A percentile compares a stretch with the other conserved stretches of the same genome.
Conservation (phyloP, 2,329 filamentous ascomycete species). For the Paecilomyces formosus region DNA sequence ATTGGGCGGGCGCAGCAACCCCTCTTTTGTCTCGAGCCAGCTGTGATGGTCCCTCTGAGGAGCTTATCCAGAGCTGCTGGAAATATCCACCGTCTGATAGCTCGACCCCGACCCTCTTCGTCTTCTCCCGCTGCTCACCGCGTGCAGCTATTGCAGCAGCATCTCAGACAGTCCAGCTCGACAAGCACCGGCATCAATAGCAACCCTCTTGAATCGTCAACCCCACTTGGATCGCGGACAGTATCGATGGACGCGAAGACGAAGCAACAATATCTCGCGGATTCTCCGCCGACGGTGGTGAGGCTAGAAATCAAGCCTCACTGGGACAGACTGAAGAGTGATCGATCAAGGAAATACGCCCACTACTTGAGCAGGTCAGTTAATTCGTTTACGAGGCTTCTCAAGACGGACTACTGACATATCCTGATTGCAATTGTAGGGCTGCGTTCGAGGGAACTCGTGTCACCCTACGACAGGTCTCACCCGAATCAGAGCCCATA, state of each 20-base stretch:
- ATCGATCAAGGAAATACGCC: conserved; percentile 76
- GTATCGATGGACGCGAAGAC: conserved; percentile 32
- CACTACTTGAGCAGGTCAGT: conserved; percentile 75
- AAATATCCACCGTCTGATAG: background rate
- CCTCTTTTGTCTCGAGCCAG: background rate
- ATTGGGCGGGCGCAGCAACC: background rate
- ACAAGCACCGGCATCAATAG: background rate
- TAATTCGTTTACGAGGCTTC: background rate
- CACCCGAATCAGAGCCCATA: conserved; percentile 72
- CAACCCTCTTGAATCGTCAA: conserved; percentile 1
- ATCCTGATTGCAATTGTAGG: conserved; percentile 36
- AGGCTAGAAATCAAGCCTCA: conserved; percentile 86
- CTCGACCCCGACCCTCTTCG: background rate
- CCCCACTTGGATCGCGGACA: conserved; percentile 7
- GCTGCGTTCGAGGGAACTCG: conserved; percentile 70
- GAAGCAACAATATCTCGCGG: conserved; percentile 70
- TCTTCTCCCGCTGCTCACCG: conserved; percentile 9
- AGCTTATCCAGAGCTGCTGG: background rate
- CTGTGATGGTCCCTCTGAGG: background rate
- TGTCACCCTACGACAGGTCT: conserved; percentile 73
- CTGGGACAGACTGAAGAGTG: conserved; percentile 58
- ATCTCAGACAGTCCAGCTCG: conserved; percentile 5
- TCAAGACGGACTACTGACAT: conserved; percentile 6
- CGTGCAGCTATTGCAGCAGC: conserved; percentile 6
- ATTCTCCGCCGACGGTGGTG: conserved; percentile 82